Base-by-base conservation (phyloP, 2,329 filamentous ascomycete genomes). In the Stromatinia cepivora region DNA sequence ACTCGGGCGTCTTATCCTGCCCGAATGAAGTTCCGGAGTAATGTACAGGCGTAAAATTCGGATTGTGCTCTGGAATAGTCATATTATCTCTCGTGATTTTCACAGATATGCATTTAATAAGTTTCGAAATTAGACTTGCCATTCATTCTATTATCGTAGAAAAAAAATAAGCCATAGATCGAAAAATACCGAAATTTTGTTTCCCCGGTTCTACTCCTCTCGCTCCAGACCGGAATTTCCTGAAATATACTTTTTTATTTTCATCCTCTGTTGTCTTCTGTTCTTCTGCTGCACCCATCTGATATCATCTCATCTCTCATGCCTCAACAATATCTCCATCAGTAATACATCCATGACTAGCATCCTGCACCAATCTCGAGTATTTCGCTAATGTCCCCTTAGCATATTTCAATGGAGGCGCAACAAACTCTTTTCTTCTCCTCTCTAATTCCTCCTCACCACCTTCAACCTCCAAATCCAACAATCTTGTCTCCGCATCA, bases 331-430 rank as follows among this genome's bases (percentile, higher is more conserved):
- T 57, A 22, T 75, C 75, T 9, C 75, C 80, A 78, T 88, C 86
- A 1, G 86, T 88, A 63, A 88, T 84, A 75, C 85, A 87, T 6
- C 86, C 86, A 72, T 84, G 82, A 75, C 84, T 87, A 53, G 86
- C 86, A 77, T 88, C 84, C 75, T 82, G 80, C 63, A 88, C 86
- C 62, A 82, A 79, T 69, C 74, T 79, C 10, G 85, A 82, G 74
- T 88, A 88, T 80, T 88, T 88, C 76, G 83, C 86, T 70, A 88
- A 76, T 56, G 85, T 87, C 11, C 86, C 86, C 80, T 85, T 86
- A 57, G 79, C 80, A 77, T 88, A 87, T 79, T 87, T 88, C 69
- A 85, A 75, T 58, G 81, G 79, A 46, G 85, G 85, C n/a, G 84
- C 82, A 54, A 79, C 80, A 78, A 83, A 88, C 70, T 81, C 81